phyloP scores from a whole-genome alignment of 139 green algal species.

The Chlorella sp. region DNA sequence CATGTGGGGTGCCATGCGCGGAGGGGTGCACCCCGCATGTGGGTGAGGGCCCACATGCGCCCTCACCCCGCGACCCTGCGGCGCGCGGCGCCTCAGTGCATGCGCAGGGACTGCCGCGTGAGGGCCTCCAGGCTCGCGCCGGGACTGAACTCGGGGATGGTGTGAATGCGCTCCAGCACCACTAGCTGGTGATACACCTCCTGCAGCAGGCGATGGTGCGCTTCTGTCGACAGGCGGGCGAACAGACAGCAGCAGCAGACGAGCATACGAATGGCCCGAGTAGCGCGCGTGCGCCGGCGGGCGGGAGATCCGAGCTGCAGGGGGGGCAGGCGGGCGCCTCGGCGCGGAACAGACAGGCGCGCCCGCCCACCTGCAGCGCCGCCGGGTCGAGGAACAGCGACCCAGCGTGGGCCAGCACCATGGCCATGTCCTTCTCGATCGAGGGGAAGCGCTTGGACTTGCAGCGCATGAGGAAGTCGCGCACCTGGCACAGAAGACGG shows the following conservation, averaged over 20 bases:
- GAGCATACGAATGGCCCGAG: too few relatives aligned
- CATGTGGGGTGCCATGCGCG: too few relatives aligned
- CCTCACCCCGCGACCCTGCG: too few relatives aligned
- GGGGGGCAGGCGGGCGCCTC: too few relatives aligned
- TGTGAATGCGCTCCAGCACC: conserved; percentile 58
- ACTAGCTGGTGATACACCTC: conserved; percentile 64
- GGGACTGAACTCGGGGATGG: conserved; percentile 48
- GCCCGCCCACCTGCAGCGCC: conserved; percentile 32
- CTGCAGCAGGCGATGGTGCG: neutral
- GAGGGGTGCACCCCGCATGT: too few relatives aligned
- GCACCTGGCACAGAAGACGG: conserved; percentile 35
- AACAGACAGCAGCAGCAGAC: too few relatives aligned
- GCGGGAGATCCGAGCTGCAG: too few relatives aligned
- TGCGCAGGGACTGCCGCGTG: conserved; percentile 35
- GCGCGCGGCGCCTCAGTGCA: conserved; percentile 22
- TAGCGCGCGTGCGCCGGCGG: too few relatives aligned
- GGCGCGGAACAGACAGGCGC: too few relatives aligned
- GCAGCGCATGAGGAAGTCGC: conserved; percentile 75
- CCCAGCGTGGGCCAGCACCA: conserved; percentile 80
- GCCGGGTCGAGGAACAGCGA: conserved; percentile 71
- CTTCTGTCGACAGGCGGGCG: too few relatives aligned
- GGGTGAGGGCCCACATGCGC: too few relatives aligned
- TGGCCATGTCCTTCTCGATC: conserved; percentile 77
- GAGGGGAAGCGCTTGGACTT: conserved; percentile 63
- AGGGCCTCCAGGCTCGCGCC: conserved; percentile 57